These are phyloP conservation scores for Trichoderma sp. DNA, from an alignment of 2,329 filamentous ascomycete species.

Conservation along the genomic window DNA sequence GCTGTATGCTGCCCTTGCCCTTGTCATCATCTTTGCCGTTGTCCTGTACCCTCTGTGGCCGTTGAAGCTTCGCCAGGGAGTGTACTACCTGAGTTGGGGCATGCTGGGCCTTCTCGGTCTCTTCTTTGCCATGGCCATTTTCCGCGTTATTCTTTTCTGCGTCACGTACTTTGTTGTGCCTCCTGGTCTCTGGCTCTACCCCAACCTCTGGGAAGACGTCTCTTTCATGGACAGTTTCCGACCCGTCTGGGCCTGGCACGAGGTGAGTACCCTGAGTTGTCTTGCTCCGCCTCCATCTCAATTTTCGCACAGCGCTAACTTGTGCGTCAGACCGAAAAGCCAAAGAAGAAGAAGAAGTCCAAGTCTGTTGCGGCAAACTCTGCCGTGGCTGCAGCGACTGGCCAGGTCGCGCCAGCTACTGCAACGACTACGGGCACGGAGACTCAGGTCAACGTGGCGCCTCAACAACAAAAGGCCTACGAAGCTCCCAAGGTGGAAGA, in stretches of 20 bases:
- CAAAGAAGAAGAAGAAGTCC: conserved; percentile 61
- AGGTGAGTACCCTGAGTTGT: conserved; percentile 58
- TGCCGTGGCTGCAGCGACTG: conserved; percentile 56
- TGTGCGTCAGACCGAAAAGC: conserved; percentile 39
- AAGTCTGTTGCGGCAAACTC: conserved; percentile 46
- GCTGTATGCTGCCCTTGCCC: conserved; percentile 81
- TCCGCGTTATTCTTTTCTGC: conserved; percentile 92
- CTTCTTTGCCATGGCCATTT: conserved; percentile 97
- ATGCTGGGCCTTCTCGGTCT: conserved; percentile 85
- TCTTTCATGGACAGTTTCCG: conserved; percentile 98
- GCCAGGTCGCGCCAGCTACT: conserved; percentile 54
- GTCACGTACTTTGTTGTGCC: conserved; percentile 82
- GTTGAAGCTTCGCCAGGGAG: conserved; percentile 82
- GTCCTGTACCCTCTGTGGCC: conserved; percentile 98
- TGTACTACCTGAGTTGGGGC: conserved; percentile 96
- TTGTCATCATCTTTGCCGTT: conserved; percentile 80
- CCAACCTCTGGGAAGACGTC: conserved; percentile 97
- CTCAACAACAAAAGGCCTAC: conserved; percentile 48
- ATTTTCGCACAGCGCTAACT: conserved; percentile 31
- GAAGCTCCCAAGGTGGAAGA: conserved; percentile 57
- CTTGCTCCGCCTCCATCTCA: neutral
- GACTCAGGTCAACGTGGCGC: conserved; percentile 54
- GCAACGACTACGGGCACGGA: conserved; percentile 61
- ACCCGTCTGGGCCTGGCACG: conserved; percentile 97
- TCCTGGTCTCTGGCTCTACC: conserved; percentile 96